phyloP scores from a whole-genome alignment of 306 rosid genomes.

The Dryas octopetala region DNA sequence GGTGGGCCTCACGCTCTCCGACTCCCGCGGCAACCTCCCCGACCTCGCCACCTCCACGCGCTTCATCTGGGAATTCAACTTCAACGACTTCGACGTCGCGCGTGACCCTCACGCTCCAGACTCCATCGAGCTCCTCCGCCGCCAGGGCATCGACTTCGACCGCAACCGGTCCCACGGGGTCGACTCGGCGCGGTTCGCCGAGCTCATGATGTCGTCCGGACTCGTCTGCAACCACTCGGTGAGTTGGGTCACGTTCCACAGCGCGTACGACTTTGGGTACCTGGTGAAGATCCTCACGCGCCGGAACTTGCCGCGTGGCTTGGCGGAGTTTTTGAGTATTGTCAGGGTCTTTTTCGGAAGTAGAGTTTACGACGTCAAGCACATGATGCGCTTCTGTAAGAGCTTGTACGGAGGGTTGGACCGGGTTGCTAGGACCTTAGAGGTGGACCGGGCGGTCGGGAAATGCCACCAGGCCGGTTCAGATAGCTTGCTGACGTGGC shows the following conservation, averaged over 20 bases:
- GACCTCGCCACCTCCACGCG: conserved; percentile 39
- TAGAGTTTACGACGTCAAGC: conserved; percentile 64
- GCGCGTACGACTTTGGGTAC: conserved; percentile 71
- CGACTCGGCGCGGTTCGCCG: conserved; percentile 40
- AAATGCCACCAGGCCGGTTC: conserved; percentile 90
- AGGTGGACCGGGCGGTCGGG: conserved; percentile 69
- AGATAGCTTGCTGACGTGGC: conserved; percentile 78
- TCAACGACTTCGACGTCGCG: conserved; percentile 53
- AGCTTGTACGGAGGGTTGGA: conserved; percentile 67
- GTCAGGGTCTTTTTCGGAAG: conserved; percentile 52
- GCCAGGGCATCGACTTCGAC: conserved; percentile 63
- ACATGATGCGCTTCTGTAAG: conserved; percentile 67
- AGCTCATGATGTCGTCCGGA: conserved; percentile 57
- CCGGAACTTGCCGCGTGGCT: conserved; percentile 31
- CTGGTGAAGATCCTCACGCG: conserved; percentile 55
- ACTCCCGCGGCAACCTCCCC: conserved; percentile 63
- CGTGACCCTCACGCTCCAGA: conserved; percentile 56
- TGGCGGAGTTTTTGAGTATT: conserved; percentile 37
- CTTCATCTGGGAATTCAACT: conserved; percentile 78
- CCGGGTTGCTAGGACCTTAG: conserved; percentile 56
- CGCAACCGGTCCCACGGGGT: conserved; percentile 42
- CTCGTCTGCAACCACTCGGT: conserved; percentile 52
- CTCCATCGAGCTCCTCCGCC: conserved; percentile 58
- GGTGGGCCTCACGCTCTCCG: conserved; percentile 74
- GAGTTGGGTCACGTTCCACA: conserved; percentile 73